Evolutionary conservation across 176 grass and related monocot species (phyloP), one percentile per base, ranked within the genome.

Genomic region (Puya raimondii): DNA sequence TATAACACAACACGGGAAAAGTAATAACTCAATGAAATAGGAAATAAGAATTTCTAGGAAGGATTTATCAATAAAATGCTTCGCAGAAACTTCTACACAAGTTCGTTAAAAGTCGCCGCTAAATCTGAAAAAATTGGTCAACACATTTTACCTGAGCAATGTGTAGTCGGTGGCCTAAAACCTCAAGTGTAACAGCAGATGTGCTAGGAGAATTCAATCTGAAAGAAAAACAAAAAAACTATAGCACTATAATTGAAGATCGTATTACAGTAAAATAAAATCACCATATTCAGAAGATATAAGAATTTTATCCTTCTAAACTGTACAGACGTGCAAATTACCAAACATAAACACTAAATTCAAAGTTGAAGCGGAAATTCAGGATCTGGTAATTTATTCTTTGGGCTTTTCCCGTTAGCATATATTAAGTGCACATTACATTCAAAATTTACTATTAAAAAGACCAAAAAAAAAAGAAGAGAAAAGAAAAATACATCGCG

Each of bases 191-290:
- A 82, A 92, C 88, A 14, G 71, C 79, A 53, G 89, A 96, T 76
- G 86, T 92, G 88, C 89, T 92, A 14, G 86, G 89, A 48, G 81
- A 85, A 80, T 96, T 96, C 72, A 96, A 72, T 79, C 88, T 96
- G 69, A 10, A 52, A 15, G 53, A 68, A 22, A 83, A n/a, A 27
- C 13, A 70, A 64, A 63, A 70, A n/a, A 74, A 67, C 65, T 50
- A 4, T 0, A 42, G 33, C 33, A 42, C 33, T 42, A 18, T 51
- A 59, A 67, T 9, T n/a, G 56, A 49, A 74, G 7, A 13, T 57
- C 1, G 9, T 1, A 14, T 11, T 0, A 69, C 50, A 13, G 11
- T 2, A 16, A 7, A 25, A 18, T 0, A 12, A 59, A 23, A 42
- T 15, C 50, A 18, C 9, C 25, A 26, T 25, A 15, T 42, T 50